Conservation (phyloP, 2,329 filamentous ascomycete species). For the Penicillium palitans region DNA sequence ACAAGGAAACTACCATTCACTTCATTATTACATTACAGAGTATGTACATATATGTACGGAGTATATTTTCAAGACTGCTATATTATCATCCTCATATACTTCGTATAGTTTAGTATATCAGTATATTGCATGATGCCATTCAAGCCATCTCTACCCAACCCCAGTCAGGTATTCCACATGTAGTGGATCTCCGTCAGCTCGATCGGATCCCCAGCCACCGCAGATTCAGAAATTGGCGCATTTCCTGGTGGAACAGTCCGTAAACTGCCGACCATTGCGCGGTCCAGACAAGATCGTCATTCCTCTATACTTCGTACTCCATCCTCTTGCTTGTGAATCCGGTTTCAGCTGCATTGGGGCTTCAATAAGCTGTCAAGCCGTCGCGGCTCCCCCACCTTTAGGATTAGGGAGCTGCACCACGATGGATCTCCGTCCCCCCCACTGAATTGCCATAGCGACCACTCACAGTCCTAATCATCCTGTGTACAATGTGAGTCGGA, state of each 20-base stretch:
- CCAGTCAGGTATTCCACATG: slow-evolving; percentile 8
- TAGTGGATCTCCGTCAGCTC: slow-evolving; percentile 23
- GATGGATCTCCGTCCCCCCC: slow-evolving; percentile 13
- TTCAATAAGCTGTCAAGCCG: slow-evolving; percentile 18
- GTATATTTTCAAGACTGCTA: too few relatives aligned
- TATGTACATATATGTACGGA: too few relatives aligned
- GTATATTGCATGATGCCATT: slow-evolving; percentile 7
- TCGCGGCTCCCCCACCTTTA: slow-evolving; percentile 17
- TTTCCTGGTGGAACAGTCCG: slow-evolving; percentile 16
- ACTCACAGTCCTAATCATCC: neutral
- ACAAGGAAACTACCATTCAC: neutral
- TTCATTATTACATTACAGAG: too few relatives aligned
- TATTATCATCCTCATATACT: neutral
- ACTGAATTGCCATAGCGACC: slow-evolving; percentile 25
- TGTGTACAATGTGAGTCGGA: neutral
- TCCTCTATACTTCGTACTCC: slow-evolving; percentile 3
- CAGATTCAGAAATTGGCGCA: slow-evolving; percentile 18
- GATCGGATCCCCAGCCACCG: slow-evolving; percentile 27
- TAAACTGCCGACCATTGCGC: slow-evolving; percentile 13
- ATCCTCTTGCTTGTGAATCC: slow-evolving; percentile 15
- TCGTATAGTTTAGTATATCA: neutral
- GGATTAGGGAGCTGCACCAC: slow-evolving; percentile 9
- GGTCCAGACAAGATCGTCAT: slow-evolving; percentile 21
- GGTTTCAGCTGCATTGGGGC: slow-evolving; percentile 21
- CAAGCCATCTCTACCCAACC: neutral